Evolutionary conservation across 768 basidiomycete genomes (phyloP), one percentile per base, ranked within the genome.

Genomic region (Pleurotus salmoneostramineus): DNA sequence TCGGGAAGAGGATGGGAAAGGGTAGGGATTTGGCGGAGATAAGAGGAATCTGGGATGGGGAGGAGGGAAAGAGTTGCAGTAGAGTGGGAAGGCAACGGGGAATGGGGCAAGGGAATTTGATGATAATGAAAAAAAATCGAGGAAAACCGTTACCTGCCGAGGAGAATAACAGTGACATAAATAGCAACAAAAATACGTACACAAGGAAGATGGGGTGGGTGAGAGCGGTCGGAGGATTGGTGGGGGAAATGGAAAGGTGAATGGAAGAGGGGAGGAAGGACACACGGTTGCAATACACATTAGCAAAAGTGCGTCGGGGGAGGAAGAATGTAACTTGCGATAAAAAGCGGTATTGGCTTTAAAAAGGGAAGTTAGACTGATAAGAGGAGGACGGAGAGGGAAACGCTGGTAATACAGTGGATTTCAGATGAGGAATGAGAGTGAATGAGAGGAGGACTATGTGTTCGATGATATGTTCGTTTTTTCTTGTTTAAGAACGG

Each of bases 361-460:
- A 35, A 15, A n/a, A 43, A 55, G 17, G 52, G n/a, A 49, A 43
- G 31, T 55, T 55, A 55, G 40, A 21, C 52, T 27, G 21, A 27
- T 27, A 27, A 27, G 3, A 27, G 21, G 21, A 27, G 21, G 43
- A 55, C 37, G 32, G 36, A 55, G 40, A 44, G 21, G 36, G 37
- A 21, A n/a, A 36, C n/a, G 40, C 52, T 55, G 43, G 52, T 55
- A 55, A 55, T 55, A 55, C 52, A 55, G 52, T 43, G 17, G 52
- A 36, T 49, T 49, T 49, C 6, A 40, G 35, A 40, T 21, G 36
- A 34, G n/a, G 12, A 51, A 36, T 37, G 27, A 36, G 14, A 42
- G 52, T 27, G 21, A 27, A 27, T 27, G 21, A 27, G 21, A 27
- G 11, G 48, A 32, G 48, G 52, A 40, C 34, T 55, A 15, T 10